phyloP scores from a whole-genome alignment of 2,329 filamentous ascomycete genomes.

The Trichoderma semiorbis region DNA sequence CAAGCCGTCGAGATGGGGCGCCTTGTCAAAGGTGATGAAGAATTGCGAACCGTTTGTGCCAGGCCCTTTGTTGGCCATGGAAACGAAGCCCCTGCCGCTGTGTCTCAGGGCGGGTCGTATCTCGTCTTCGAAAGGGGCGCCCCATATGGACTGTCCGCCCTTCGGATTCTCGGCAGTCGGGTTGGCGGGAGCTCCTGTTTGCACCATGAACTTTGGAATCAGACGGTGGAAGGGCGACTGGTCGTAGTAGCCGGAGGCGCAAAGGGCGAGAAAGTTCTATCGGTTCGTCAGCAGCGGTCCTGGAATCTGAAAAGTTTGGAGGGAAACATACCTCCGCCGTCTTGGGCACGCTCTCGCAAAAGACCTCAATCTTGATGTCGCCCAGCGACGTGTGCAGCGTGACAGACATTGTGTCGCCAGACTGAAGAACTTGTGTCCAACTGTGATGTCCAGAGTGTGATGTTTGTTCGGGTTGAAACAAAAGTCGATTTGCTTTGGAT shows the following conservation, averaged over 20 bases:
- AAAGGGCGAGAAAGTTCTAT: constrained; percentile 83
- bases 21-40: constrained; percentile 74
- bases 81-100: constrained; percentile 65
- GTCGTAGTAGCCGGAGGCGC: constrained; percentile 75
- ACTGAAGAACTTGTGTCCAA: background rate
- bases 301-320: background rate
- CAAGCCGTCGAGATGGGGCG: constrained; percentile 76
- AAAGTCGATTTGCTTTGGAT: background rate
- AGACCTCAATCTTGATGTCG: constrained; percentile 91
- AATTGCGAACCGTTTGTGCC: constrained; percentile 76
- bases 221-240: constrained; percentile 73
- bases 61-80: constrained; percentile 76
- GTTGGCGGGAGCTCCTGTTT: constrained; percentile 64
- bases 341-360: constrained; percentile 91
- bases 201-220: constrained; percentile 77
- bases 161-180: constrained; percentile 60
- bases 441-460: background rate
- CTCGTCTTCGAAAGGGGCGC: constrained; percentile 73
- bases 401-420: constrained; percentile 53
- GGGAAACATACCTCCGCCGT: constrained; percentile 67
- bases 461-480: background rate
- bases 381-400: constrained; percentile 84
- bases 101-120: constrained; percentile 68
- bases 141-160: constrained; percentile 70
- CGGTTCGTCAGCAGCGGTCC: background rate